Evolutionary conservation across 2,329 filamentous ascomycete species (phyloP), one percentile per base, ranked within the genome.

Genomic region (Zymoseptoria ardabiliae): DNA sequence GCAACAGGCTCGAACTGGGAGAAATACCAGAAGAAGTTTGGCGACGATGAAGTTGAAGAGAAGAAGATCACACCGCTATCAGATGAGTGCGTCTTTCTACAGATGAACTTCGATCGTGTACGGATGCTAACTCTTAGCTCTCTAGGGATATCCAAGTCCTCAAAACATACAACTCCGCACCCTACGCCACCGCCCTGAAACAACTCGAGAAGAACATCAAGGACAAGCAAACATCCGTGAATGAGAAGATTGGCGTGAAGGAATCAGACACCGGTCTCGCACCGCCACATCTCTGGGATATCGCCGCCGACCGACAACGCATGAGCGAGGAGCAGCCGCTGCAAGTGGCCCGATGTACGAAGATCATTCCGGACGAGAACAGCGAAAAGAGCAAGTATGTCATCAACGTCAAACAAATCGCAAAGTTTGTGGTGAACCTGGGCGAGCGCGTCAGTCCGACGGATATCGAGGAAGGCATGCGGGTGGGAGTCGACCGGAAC

Each of bases 391-490:
- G 89, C 85, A 99, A 97, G 86, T 99, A 99, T 80, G 92, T 99
- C 71, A 99, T 99, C 83, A 99, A 99, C 78, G 93, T 99, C 69
- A 99, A 99, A 82, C 94, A 99, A 77, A 99, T 99, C 71, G 94
- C 94, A 72, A 99, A 99, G 79, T 99, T 99, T 71, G 94, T 99
- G 55, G 94, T 99, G 66, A 94, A 97, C 77, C 85, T 99, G 56
- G 94, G 94, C 69, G 94, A 99, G 74, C 88, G 94, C 65, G 94
- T 99, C 68, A 95, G 90, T 72, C 94, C 94, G 54, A 97, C 94
- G 68, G 94, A 99, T 85, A 99, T 99, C 71, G 94, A 99, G 74
- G 94, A 99, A 77, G 94, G 94, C 65, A 99, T 99, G 94, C 87
- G 94, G 68, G 94, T 99, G 63, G 94, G 85, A 73, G 94, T 99